phyloP scores from a whole-genome alignment of 441 rosid genomes.

The Croton setiger region DNA sequence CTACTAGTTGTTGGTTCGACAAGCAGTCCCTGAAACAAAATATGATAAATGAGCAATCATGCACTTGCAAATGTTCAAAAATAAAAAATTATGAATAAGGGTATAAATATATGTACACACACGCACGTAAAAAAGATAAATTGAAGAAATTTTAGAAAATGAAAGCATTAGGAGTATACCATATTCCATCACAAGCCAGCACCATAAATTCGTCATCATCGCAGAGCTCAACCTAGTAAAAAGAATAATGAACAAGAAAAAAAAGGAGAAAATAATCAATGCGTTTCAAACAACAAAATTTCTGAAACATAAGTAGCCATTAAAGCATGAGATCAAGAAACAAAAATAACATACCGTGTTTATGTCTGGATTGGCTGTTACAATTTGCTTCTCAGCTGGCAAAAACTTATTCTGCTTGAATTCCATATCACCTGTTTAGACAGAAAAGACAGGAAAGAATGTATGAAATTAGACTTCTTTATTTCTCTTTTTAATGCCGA shows the following conservation, averaged over 20 bases:
- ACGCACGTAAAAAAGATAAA: background rate
- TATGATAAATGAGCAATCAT: slow-evolving; percentile 10
- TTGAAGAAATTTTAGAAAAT: slow-evolving; percentile 7
- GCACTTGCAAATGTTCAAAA: background rate
- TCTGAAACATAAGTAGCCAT: background rate
- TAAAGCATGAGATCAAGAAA: slow-evolving; percentile 1
- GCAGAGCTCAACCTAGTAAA: slow-evolving; percentile 73
- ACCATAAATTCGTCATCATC: slow-evolving; percentile 89
- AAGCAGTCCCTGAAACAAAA: slow-evolving; percentile 82
- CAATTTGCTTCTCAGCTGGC: slow-evolving; percentile 77
- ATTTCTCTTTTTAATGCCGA: too few relatives aligned
- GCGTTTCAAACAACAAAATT: background rate
- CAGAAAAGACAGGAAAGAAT: background rate
- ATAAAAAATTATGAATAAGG: too few relatives aligned
- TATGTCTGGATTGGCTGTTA: slow-evolving; percentile 86
- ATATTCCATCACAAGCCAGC: slow-evolving; percentile 95
- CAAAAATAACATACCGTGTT: slow-evolving; percentile 45
- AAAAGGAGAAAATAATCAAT: slow-evolving; percentile 1
- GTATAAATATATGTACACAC: too few relatives aligned
- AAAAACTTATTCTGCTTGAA: slow-evolving; percentile 85
- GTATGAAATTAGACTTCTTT: background rate
- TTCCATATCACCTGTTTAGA: slow-evolving; percentile 78
- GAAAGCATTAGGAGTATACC: slow-evolving; percentile 30
- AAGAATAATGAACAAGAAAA: background rate
- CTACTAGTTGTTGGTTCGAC: slow-evolving; percentile 95